A percentile compares a stretch with the other conserved stretches of the same genome.
phyloP scores from a whole-genome alignment of 2,329 filamentous ascomycete species.

The Aspergillus fijiensis region DNA sequence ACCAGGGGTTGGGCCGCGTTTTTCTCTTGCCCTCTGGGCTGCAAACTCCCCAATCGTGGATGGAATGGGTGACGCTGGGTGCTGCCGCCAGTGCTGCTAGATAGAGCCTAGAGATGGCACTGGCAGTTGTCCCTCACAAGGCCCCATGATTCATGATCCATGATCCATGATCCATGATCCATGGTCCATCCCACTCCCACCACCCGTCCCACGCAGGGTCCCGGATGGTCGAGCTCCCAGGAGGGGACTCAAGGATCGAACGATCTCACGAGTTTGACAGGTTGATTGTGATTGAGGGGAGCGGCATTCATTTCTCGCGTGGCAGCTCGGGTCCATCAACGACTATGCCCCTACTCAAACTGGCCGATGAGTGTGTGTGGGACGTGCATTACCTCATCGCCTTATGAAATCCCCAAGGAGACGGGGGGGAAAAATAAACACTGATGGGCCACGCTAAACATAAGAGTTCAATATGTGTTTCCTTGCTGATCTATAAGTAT shows the following conservation, averaged over 20 bases:
- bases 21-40: slow-evolving; percentile 9
- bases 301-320: background rate
- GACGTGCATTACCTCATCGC: slow-evolving; percentile 3
- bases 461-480: background rate
- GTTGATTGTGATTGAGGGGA: slow-evolving; percentile 9
- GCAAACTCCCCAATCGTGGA: background rate
- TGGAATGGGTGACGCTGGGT: background rate
- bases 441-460: background rate
- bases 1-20: slow-evolving; percentile 24
- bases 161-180: background rate
- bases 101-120: background rate
- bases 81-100: background rate
- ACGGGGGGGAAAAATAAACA: background rate
- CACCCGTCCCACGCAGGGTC: slow-evolving; percentile 10
- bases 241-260: background rate
- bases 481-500: slow-evolving; percentile 4
- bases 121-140: background rate
- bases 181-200: background rate
- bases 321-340: background rate
- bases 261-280: slow-evolving; percentile 2
- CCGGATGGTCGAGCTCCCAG: background rate
- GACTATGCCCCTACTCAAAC: background rate
- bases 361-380: background rate
- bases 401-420: background rate
- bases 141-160: background rate